Percentiles rank a stretch among this genome's conserved stretches.
phyloP scores from a whole-genome alignment of 2,329 filamentous ascomycete genomes.

The Aspergillus versicolor region DNA sequence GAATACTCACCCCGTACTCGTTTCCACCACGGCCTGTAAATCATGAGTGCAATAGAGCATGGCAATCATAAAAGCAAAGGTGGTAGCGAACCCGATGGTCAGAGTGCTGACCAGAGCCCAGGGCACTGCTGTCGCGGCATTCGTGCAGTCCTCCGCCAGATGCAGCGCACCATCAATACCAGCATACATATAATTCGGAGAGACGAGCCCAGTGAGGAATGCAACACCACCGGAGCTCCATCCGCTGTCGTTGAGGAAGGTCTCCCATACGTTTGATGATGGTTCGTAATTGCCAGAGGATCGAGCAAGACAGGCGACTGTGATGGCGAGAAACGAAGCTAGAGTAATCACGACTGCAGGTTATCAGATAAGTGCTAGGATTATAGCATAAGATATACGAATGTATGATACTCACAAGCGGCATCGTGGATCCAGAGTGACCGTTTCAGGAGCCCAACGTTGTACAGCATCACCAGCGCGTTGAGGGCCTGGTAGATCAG shows the following conservation, averaged over 20 bases:
- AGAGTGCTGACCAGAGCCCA: slow-evolving; percentile 31
- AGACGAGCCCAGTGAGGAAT: slow-evolving; percentile 42
- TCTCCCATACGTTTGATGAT: no score
- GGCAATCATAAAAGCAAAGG: slow-evolving; percentile 30
- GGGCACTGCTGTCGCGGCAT: slow-evolving; percentile 33
- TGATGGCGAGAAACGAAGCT: no score
- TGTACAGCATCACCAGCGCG: no score
- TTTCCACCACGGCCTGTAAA: slow-evolving; percentile 21
- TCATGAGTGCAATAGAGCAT: slow-evolving; percentile 33
- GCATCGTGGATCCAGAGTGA: no score
- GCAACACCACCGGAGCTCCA: slow-evolving; percentile 28
- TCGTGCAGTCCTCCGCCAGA: slow-evolving; percentile 37
- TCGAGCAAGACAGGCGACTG: no score
- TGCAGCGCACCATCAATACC: slow-evolving; percentile 34
- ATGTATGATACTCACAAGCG: no score
- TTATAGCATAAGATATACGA: no score
- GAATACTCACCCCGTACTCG: slow-evolving; percentile 17
- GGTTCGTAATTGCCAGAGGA: no score
- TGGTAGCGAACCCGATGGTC: slow-evolving; percentile 26
- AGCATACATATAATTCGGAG: slow-evolving; percentile 39
- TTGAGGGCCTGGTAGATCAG: no score
- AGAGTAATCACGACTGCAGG: no score
- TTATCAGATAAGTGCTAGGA: no score
- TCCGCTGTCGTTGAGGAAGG: not conserved
- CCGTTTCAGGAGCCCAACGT: no score